phyloP scores from a whole-genome alignment of 805 yeast genomes.

The Saccharomycopsis microspora region DNA sequence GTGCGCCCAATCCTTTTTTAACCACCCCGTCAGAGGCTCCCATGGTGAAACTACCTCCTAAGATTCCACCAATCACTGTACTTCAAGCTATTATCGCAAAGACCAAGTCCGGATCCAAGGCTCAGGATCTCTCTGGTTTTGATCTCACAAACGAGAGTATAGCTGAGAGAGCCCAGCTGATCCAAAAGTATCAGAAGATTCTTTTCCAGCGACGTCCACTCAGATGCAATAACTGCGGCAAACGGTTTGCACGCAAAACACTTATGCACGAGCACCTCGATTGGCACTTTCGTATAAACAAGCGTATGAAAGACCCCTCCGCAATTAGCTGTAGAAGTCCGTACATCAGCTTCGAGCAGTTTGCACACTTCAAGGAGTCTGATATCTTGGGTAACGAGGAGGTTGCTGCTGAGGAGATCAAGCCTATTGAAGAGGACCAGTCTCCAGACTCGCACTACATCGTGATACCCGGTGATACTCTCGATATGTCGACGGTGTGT shows the following conservation, averaged over 20 bases:
- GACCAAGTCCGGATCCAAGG: not conserved
- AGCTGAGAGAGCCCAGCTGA: slow-evolving; percentile 11
- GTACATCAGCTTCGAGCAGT: slow-evolving; percentile 63
- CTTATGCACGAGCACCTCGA: slow-evolving; percentile 56
- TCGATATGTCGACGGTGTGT: slow-evolving; percentile 47
- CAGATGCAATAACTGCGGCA: slow-evolving; percentile 86
- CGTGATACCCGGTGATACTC: slow-evolving; percentile 49
- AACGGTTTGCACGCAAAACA: slow-evolving; percentile 61
- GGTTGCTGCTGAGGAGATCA: not conserved
- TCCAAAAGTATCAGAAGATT: slow-evolving; percentile 21
- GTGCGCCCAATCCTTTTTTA: too few species aligned
- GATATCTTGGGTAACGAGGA: slow-evolving; percentile 36
- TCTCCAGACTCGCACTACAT: slow-evolving; percentile 14
- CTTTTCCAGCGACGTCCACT: slow-evolving; percentile 54
- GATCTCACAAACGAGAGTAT: slow-evolving; percentile 4
- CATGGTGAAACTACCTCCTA: slow-evolving; percentile 6
- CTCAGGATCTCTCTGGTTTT: slow-evolving; percentile 5
- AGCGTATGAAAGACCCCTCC: slow-evolving; percentile 46
- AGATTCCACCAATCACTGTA: slow-evolving; percentile 12
- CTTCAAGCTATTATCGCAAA: slow-evolving; percentile 13
- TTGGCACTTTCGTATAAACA: slow-evolving; percentile 93
- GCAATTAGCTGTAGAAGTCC: slow-evolving; percentile 66
- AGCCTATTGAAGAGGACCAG: not conserved
- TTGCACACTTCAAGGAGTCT: slow-evolving; percentile 65
- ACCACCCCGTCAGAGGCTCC: too few species aligned